Percentiles rank a stretch among this genome's conserved stretches.
phyloP scores from a whole-genome alignment of 768 basidiomycete species.

The Serendipita sp. region DNA sequence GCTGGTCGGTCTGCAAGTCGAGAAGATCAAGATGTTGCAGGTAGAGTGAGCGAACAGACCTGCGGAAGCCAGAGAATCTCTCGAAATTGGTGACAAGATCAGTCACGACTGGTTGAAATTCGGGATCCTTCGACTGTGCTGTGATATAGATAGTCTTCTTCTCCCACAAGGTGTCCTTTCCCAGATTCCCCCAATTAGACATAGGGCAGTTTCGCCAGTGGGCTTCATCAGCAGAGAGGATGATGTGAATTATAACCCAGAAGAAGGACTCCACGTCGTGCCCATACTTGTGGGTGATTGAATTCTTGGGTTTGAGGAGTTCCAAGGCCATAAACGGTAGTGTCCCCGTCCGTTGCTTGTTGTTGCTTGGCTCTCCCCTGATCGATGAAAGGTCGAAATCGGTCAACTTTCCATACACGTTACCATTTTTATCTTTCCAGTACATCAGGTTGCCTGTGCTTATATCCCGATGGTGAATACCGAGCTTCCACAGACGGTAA shows the following conservation, averaged over 20 bases:
- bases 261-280: constrained; percentile 23
- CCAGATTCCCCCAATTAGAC: too few relatives aligned
- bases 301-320: constrained; percentile 14
- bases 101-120: too few relatives aligned
- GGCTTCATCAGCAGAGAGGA: too few relatives aligned
- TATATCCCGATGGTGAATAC: constrained; percentile 20
- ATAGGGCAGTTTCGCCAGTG: too few relatives aligned
- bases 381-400: constrained; percentile 19
- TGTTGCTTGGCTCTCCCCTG: constrained; percentile 3
- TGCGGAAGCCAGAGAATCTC: too few relatives aligned
- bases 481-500: constrained; percentile 16
- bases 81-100: too few relatives aligned
- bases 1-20: too few relatives aligned
- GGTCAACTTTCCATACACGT: constrained; percentile 16
- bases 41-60: too few relatives aligned
- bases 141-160: too few relatives aligned
- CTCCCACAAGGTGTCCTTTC: too few relatives aligned
- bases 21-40: too few relatives aligned
- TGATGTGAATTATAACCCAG: constrained; percentile 14
- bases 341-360: constrained; percentile 16
- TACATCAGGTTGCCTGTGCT: constrained; percentile 21
- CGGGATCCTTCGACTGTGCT: too few relatives aligned
- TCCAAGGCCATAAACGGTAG: constrained; percentile 23
- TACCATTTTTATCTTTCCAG: constrained; percentile 9
- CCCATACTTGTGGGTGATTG: constrained; percentile 15